phyloP scores from a whole-genome alignment of 495 filamentous ascomycete species.

The Podospora comata region DNA sequence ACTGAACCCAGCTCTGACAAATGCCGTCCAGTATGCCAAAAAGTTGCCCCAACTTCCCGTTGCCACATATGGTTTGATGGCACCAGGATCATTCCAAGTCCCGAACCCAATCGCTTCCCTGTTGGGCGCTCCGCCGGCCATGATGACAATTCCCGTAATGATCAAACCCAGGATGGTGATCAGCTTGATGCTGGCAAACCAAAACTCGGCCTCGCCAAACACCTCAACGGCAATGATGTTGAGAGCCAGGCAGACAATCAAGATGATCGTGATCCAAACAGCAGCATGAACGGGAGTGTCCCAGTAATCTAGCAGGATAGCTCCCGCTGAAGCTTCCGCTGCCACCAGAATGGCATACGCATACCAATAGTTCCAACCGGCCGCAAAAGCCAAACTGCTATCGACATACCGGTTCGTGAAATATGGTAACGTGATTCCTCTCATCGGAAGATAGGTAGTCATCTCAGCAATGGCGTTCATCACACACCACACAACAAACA shows the following conservation, averaged over 20 bases:
- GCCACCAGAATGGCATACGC: slow-evolving; percentile 49
- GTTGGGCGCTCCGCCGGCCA: slow-evolving; percentile 61
- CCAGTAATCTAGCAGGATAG: slow-evolving; percentile 58
- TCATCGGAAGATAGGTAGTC: slow-evolving; percentile 62
- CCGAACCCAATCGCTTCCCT: slow-evolving; percentile 59
- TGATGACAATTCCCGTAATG: slow-evolving; percentile 68
- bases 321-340: slow-evolving; percentile 49
- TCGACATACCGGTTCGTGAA: slow-evolving; percentile 75
- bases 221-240: slow-evolving; percentile 50
- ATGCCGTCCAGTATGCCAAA: slow-evolving; percentile 47
- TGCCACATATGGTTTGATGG: slow-evolving; percentile 59
- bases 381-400: slow-evolving; percentile 71
- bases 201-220: slow-evolving; percentile 65
- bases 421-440: slow-evolving; percentile 54
- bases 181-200: slow-evolving; percentile 65
- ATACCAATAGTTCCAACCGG: slow-evolving; percentile 72
- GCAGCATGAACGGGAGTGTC: slow-evolving; percentile 46
- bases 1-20: slow-evolving; percentile 47
- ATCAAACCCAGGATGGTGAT: slow-evolving; percentile 66
- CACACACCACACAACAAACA: slow-evolving; percentile 42
- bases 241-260: slow-evolving; percentile 41
- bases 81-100: slow-evolving; percentile 70
- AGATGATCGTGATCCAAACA: slow-evolving; percentile 59
- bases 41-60: slow-evolving; percentile 49
- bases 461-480: slow-evolving; percentile 50